phyloP scores from a whole-genome alignment of 805 yeast genomes.

The Lachancea sp. region DNA sequence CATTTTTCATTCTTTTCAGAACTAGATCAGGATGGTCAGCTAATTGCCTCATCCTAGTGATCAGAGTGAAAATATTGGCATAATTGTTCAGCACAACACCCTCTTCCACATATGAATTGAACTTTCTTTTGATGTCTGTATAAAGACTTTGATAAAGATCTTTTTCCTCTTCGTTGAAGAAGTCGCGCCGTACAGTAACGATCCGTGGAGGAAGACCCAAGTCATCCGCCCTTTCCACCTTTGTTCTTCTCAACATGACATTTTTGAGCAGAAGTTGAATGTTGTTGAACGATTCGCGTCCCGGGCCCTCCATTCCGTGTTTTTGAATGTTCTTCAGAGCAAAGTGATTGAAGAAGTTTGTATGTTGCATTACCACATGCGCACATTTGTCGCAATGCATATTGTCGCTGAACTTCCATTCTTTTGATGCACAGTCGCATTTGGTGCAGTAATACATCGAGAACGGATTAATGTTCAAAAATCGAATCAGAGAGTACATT shows the following conservation, averaged over 20 bases:
- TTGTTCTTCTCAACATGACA: conserved; percentile 90
- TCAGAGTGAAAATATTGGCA: conserved; percentile 92
- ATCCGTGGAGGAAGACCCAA: conserved; percentile 94
- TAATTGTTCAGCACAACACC: conserved; percentile 96
- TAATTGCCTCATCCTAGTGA: conserved; percentile 94
- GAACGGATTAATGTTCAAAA: conserved; percentile 77
- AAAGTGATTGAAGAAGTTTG: conserved; percentile 92
- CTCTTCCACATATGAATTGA: conserved; percentile 87
- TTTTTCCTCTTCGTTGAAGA: conserved; percentile 90
- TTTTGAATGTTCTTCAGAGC: conserved; percentile 91
- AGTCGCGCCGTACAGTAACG: conserved; percentile 80
- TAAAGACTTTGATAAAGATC: conserved; percentile 85
- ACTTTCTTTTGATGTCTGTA: conserved; percentile 78
- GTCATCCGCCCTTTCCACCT: conserved; percentile 94
- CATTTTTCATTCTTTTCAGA: conserved; percentile 51
- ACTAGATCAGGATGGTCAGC: conserved; percentile 98
- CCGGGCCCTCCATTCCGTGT: conserved; percentile 75
- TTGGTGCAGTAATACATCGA: conserved; percentile 87
- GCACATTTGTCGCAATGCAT: conserved; percentile 82
- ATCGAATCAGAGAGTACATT: conserved; percentile 84
- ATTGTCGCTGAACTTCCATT: conserved; percentile 81
- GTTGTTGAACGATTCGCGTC: conserved; percentile 67
- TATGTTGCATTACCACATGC: conserved; percentile 91
- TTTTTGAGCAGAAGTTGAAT: conserved; percentile 69
- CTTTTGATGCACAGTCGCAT: conserved; percentile 75